Conservation (phyloP, 2,329 filamentous ascomycete species). For the Curvularia spicifera region DNA sequence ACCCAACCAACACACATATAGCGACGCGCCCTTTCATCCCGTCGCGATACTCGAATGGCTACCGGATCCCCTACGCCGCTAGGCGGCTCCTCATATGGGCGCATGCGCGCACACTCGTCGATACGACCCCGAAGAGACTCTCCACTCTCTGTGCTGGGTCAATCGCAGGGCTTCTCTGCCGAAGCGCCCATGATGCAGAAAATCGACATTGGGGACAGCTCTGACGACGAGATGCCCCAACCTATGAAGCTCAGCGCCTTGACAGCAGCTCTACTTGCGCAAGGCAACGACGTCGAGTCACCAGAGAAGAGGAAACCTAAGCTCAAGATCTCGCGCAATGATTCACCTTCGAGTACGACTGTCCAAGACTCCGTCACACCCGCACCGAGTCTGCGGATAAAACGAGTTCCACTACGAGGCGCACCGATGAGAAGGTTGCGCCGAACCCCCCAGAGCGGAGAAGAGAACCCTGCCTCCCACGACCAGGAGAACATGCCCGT, state of each 20-base stretch:
- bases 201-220: slow-evolving; percentile 76
- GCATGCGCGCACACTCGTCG: slow-evolving; percentile 46
- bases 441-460: slow-evolving; percentile 50
- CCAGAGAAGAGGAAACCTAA: slow-evolving; percentile 49
- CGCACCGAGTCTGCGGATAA: slow-evolving; percentile 50
- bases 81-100: slow-evolving; percentile 46
- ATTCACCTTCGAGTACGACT: slow-evolving; percentile 46
- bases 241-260: slow-evolving; percentile 94
- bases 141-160: slow-evolving; percentile 54
- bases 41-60: slow-evolving; percentile 41
- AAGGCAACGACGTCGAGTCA: slow-evolving; percentile 52
- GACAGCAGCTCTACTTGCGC: slow-evolving; percentile 78
- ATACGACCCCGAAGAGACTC: slow-evolving; percentile 53
- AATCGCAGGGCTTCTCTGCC: slow-evolving; percentile 54
- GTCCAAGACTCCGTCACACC: slow-evolving; percentile 50
- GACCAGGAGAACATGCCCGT: slow-evolving; percentile 84
- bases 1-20: slow-evolving; percentile 29
- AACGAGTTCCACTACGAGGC: slow-evolving; percentile 48
- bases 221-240: slow-evolving; percentile 85
- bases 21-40: slow-evolving; percentile 25
- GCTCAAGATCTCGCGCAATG: slow-evolving; percentile 47
- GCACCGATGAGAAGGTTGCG: slow-evolving; percentile 49
- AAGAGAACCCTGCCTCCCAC: slow-evolving; percentile 54
- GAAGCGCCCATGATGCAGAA: slow-evolving; percentile 56
- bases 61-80: slow-evolving; percentile 51